Evolutionary conservation across 1,284 basidiomycete genomes (phyloP).

Genomic region (Heterobasidion annosum): DNA sequence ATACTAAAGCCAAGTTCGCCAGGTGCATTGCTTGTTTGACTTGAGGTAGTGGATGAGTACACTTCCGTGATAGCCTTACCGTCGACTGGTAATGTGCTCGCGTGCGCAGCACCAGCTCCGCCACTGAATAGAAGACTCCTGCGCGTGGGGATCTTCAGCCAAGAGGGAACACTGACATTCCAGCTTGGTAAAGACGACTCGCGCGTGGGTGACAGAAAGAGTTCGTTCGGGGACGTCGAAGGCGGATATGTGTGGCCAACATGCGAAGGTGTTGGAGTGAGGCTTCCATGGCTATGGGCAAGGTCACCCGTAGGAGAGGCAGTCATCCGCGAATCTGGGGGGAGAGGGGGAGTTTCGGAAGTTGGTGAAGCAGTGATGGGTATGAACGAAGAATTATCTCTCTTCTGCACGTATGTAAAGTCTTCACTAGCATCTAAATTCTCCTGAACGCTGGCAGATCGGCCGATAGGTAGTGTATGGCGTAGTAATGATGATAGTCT

Average conservation of each 20-base stretch:
- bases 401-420: constrained; percentile 60
- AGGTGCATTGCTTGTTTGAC: constrained; percentile 25
- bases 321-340: constrained; percentile 15
- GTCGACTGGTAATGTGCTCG: constrained; percentile 13
- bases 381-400: constrained; percentile 46
- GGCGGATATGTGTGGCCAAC: constrained; percentile 69
- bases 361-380: constrained; percentile 38
- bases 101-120: constrained; percentile 12
- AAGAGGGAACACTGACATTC: constrained; percentile 58
- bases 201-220: constrained; percentile 18
- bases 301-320: background rate
- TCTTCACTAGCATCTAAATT: constrained; percentile 39
- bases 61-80: constrained; percentile 37
- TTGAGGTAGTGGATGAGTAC: constrained; percentile 36
- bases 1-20: constrained; percentile 69
- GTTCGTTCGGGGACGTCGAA: constrained; percentile 41
- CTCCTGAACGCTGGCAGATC: constrained; percentile 22
- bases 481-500: constrained; percentile 52
- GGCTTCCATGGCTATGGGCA: constrained; percentile 11
- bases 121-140: constrained; percentile 24
- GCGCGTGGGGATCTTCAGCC: constrained; percentile 53
- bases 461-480: constrained; percentile 33
- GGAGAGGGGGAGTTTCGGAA: constrained; percentile 10
- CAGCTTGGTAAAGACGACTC: constrained; percentile 19
- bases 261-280: constrained; percentile 14